phyloP scores from a whole-genome alignment of 2,329 filamentous ascomycete genomes.

The Pochonia chlamydosporia region DNA sequence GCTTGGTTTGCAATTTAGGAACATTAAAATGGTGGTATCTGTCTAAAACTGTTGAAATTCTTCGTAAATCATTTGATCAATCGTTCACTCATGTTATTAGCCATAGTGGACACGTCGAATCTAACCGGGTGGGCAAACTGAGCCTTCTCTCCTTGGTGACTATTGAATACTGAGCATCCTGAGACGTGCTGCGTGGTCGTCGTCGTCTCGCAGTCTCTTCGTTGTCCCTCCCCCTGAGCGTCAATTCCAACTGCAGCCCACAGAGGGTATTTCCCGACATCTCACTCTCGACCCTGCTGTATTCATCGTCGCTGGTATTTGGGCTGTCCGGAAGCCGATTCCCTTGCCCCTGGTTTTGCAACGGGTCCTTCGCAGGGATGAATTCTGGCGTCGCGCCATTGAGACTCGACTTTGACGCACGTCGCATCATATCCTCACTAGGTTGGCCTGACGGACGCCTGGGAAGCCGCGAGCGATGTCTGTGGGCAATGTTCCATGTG shows the following conservation, averaged over 20 bases:
- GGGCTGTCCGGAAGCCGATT: neutral
- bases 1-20: no score
- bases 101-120: neutral
- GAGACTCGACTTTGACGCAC: slow-evolving; percentile 14
- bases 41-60: no score
- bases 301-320: neutral
- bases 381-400: slow-evolving; percentile 25
- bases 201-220: neutral
- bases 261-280: neutral
- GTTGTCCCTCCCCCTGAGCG: neutral
- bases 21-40: no score
- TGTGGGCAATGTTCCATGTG: slow-evolving; percentile 26
- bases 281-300: neutral
- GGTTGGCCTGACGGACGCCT: neutral
- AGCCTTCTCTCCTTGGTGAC: neutral
- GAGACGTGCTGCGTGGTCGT: neutral
- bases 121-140: neutral
- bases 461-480: slow-evolving; percentile 13
- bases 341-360: neutral
- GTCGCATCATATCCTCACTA: neutral
- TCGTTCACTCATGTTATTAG: neutral
- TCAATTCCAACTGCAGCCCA: neutral
- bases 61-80: no score
- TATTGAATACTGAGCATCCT: neutral
- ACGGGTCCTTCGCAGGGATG: slow-evolving; percentile 15